Percentiles rank a stretch among this genome's conserved stretches.
Conservation (phyloP, 495 filamentous ascomycete species). For the Trypethelium eluteriae region DNA sequence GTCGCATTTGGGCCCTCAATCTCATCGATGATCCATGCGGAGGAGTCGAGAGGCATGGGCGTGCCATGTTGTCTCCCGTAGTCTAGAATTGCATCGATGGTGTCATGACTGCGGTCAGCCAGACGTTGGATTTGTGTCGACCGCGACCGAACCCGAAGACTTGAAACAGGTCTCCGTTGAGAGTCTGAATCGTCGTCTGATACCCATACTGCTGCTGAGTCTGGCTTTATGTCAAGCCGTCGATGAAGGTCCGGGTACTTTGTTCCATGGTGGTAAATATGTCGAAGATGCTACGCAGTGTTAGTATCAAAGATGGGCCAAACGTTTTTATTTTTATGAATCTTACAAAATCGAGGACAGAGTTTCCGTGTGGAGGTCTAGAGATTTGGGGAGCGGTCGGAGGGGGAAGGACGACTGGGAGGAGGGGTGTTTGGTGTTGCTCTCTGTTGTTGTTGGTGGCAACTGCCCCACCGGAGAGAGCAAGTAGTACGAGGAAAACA, state of each 20-base stretch:
- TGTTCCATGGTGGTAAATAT: constrained; percentile 86
- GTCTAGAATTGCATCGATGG: constrained; percentile 68
- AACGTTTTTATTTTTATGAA: neutral
- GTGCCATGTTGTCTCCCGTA: constrained; percentile 55
- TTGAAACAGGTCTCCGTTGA: neutral
- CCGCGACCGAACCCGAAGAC: constrained; percentile 50
- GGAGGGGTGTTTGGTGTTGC: constrained; percentile 35
- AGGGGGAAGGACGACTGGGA: constrained; percentile 27
- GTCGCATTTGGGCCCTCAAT: constrained; percentile 72
- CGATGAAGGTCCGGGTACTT: constrained; percentile 66
- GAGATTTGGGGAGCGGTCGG: constrained; percentile 39
- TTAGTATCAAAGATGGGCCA: neutral
- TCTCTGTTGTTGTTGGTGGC: constrained; percentile 24
- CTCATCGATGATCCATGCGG: constrained; percentile 78
- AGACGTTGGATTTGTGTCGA: constrained; percentile 68
- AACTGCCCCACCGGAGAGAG: constrained; percentile 29
- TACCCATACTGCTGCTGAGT: constrained; percentile 52
- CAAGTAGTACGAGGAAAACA: constrained; percentile 57
- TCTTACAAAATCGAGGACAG: constrained; percentile 47
- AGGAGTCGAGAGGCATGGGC: constrained; percentile 52
- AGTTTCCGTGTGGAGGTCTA: constrained; percentile 26
- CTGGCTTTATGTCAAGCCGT: constrained; percentile 60
- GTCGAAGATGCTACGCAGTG: constrained; percentile 60
- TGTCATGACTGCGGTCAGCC: constrained; percentile 63
- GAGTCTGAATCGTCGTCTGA: constrained; percentile 50